Percentiles rank a stretch among this genome's conserved stretches.
Evolutionary conservation across 2,329 filamentous ascomycete genomes (phyloP).

Genomic region (Xylariales sp.): DNA sequence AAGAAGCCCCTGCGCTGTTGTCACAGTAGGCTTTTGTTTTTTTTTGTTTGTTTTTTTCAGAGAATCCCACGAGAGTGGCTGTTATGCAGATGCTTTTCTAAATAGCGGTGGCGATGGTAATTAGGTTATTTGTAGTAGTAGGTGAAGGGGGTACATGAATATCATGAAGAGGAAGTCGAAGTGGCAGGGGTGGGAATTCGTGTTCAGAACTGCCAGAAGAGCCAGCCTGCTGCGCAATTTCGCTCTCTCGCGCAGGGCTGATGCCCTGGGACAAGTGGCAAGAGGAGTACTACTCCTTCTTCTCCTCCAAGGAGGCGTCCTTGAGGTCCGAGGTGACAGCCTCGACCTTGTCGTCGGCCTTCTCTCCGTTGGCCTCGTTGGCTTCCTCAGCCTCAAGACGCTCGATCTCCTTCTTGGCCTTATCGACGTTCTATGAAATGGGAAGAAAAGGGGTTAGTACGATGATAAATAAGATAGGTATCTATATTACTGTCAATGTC

Average conservation of each 20-base stretch:
- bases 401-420: slow-evolving; percentile 94
- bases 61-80: no score
- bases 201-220: no score
- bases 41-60: no score
- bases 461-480: no score
- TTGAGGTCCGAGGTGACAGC: slow-evolving; percentile 48
- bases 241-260: neutral
- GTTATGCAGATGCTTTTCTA: no score
- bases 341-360: slow-evolving; percentile 49
- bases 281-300: slow-evolving; percentile 38
- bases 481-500: no score
- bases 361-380: slow-evolving; percentile 41
- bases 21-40: no score
- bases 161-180: neutral
- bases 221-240: no score
- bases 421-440: slow-evolving; percentile 76
- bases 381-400: slow-evolving; percentile 69
- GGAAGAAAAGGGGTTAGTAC: slow-evolving; percentile 26
- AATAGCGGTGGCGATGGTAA: no score
- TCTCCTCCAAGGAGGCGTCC: slow-evolving; percentile 48
- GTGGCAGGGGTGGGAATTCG: slow-evolving; percentile 2
- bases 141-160: neutral
- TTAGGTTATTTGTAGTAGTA: no score
- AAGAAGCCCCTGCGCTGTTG: no score
- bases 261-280: slow-evolving; percentile 5